These are phyloP conservation scores for Saccharomycopsis microspora DNA, from an alignment of 805 yeast species.

Conservation along the genomic window DNA sequence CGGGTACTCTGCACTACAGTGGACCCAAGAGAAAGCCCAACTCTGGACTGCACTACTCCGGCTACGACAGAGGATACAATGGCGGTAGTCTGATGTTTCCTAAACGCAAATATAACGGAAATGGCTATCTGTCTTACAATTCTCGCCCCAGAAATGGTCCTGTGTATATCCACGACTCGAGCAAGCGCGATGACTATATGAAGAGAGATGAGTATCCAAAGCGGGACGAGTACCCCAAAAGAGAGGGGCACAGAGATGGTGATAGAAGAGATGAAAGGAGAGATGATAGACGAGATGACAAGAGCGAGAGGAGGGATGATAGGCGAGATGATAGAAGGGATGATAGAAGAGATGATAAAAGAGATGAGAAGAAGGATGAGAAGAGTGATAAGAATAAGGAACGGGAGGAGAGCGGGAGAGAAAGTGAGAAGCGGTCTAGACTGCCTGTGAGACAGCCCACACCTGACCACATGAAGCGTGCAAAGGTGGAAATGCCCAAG, in stretches of 20 bases:
- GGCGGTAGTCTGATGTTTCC: constrained; percentile 4
- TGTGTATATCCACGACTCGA: constrained; percentile 12
- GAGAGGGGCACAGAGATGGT: neutral
- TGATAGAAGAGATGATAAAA: too few species aligned
- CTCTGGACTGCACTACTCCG: constrained; percentile 1
- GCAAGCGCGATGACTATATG: neutral
- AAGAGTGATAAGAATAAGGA: too few species aligned
- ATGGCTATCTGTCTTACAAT: constrained; percentile 1
- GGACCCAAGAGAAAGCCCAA: neutral
- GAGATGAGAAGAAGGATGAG: too few species aligned
- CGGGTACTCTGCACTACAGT: neutral
- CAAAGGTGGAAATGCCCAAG: too few species aligned
- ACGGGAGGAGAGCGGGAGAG: too few species aligned
- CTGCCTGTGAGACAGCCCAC: too few species aligned
- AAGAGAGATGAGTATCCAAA: neutral
- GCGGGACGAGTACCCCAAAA: neutral
- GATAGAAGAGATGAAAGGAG: neutral
- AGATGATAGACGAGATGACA: neutral
- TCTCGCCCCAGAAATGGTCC: constrained; percentile 2
- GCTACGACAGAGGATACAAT: neutral
- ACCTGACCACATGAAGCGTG: too few species aligned
- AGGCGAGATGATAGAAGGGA: neutral
- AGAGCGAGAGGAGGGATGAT: too few species aligned
- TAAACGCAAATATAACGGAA: neutral
- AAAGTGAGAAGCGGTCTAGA: too few species aligned